Conservation (phyloP, 2,329 filamentous ascomycete species). For the Chaetomium olivaceum region DNA sequence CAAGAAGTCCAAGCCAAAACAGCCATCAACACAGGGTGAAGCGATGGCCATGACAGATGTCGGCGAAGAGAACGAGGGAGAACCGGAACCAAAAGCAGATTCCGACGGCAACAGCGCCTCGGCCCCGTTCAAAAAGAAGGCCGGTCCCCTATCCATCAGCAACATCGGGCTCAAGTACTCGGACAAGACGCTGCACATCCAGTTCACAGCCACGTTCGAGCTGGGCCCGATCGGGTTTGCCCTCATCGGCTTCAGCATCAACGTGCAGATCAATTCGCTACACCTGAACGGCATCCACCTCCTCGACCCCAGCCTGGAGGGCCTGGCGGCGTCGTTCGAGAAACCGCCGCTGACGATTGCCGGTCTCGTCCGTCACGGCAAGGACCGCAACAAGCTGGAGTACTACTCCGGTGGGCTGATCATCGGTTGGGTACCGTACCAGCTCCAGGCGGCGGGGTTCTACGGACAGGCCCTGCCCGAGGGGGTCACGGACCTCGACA, state of each 20-base stretch:
- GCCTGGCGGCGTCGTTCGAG: slow-evolving; percentile 39
- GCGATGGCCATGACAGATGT: too few relatives aligned
- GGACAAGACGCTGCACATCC: slow-evolving; percentile 34
- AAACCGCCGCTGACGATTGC: slow-evolving; percentile 41
- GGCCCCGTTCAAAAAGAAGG: slow-evolving; percentile 37
- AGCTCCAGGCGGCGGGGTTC: slow-evolving; percentile 43
- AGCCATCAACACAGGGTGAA: background rate
- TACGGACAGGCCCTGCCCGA: slow-evolving; percentile 37
- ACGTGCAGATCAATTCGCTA: slow-evolving; percentile 30
- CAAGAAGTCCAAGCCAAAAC: slow-evolving; percentile 24
- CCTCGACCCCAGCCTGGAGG: slow-evolving; percentile 32
- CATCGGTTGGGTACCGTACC: slow-evolving; percentile 40
- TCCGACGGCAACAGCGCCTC: slow-evolving; percentile 20
- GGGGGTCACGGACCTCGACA: slow-evolving; percentile 27
- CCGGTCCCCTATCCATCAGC: slow-evolving; percentile 39
- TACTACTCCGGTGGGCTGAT: slow-evolving; percentile 43
- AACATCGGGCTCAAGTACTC: slow-evolving; percentile 42
- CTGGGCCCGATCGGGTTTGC: slow-evolving; percentile 42
- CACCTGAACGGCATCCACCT: slow-evolving; percentile 2
- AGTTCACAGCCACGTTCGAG: slow-evolving; percentile 40
- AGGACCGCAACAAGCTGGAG: slow-evolving; percentile 27
- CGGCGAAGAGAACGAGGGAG: background rate
- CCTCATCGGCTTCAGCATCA: slow-evolving; percentile 40
- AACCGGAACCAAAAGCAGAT: background rate
- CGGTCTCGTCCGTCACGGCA: slow-evolving; percentile 39